Base-by-base conservation (phyloP, 176 grass and related monocot species). In the Aegilops tauschii region DNA sequence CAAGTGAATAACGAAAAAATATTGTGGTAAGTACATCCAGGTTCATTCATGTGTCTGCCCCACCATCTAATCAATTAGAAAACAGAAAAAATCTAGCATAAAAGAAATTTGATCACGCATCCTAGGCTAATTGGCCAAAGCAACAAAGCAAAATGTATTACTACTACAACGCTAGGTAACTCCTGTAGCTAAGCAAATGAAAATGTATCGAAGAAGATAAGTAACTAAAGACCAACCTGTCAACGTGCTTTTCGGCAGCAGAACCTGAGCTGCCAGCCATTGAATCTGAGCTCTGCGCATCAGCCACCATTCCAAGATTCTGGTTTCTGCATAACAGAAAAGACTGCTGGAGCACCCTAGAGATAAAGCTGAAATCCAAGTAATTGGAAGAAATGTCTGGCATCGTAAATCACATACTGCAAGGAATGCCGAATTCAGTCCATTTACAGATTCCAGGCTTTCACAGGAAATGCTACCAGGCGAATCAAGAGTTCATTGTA, bases 251-350 rank as follows among this genome's bases (percentile, higher is more conserved):
- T 21, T 82, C 86, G 0, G 80, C 65, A 42, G 86, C 18, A 63
- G 65, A 82, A 59, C 81, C 88, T 47, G 82, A 80, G 72, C 70
- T 81, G 58, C 83, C 78, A 75, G 65, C 70, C 68, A 86, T 52
- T 40, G 90, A 90, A 84, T 79, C 66, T 3, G 85, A 80, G 72
- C 84, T 86, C 50, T 90, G 80, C 20, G 80, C 67, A 20, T 88
- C 86, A 81, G 70, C 90, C 82, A 84, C 90, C 90, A 92, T 90
- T 44, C 83, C 79, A 73, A 61, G 69, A 85, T 44, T 90, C 23
- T 61, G 80, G 25, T 78, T 83, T 18, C 86, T 80, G 31, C 36
- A 79, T 65, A 62, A 90, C 32, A 76, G 7, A 40, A 82, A 65
- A 44, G 28, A 52, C 18, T 23, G 45, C 64, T 82, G 12, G 54